phyloP scores from a whole-genome alignment of 78 protist genomes.

The Cavenderia fasciculata region DNA sequence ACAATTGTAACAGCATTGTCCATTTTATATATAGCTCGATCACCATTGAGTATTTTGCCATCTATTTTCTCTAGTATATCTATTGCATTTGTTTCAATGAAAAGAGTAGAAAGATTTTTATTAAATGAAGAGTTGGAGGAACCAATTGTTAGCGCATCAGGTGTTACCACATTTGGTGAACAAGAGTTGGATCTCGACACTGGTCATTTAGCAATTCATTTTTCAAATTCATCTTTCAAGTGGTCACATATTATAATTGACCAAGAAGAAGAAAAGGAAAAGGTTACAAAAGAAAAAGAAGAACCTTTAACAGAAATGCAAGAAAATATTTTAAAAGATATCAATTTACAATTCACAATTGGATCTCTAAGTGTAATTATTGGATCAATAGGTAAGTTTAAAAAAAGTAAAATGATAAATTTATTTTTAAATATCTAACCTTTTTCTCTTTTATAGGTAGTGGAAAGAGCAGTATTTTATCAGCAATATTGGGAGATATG shows the following conservation, averaged over 20 bases:
- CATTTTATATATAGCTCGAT: constrained; percentile 1
- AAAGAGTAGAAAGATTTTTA: constrained; percentile 18
- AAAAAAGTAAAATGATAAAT: no score
- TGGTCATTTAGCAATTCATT: background rate
- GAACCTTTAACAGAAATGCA: no score
- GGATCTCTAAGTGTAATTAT: constrained; percentile 57
- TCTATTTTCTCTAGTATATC: background rate
- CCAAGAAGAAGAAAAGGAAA: background rate
- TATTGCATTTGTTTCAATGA: background rate
- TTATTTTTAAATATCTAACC: no score
- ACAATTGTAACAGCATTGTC: constrained; percentile 5
- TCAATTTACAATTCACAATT: constrained; percentile 3
- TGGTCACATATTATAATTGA: background rate
- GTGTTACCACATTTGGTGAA: background rate
- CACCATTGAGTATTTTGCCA: constrained; percentile 27
- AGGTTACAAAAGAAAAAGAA: background rate
- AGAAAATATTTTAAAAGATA: constrained; percentile 70
- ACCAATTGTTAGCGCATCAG: background rate
- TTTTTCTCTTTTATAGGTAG: no score
- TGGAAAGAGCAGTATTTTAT: constrained; percentile 87
- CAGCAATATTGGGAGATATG: constrained; percentile 88
- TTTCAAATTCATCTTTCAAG: background rate
- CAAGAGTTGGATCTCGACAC: background rate
- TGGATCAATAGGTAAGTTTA: constrained; percentile 86
- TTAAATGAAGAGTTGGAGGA: constrained; percentile 5